Evolutionary conservation across 352 stramenopile genomes (phyloP), one percentile per base, ranked within the genome.

Genomic region (Hyaloperonospora arabidopsidis): DNA sequence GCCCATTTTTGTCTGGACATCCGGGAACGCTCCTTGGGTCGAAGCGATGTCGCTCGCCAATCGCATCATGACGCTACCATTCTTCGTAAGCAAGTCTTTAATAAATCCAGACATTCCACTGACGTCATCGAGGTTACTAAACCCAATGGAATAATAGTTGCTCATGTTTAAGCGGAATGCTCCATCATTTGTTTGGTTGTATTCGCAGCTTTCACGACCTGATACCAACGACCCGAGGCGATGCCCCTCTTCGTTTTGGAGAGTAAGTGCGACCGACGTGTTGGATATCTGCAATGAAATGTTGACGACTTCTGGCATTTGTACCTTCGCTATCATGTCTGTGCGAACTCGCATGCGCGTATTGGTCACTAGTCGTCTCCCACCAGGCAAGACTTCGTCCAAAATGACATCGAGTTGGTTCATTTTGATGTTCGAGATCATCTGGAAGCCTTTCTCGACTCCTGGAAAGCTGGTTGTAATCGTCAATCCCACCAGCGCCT

Each of bases 101-200:
- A 90, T 72, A 48, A 90, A 90, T 8, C 34, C 41, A 17, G 74
- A 61, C 80, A 90, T 90, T 1, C 44, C 65, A 12, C 19, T 34
- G 21, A 76, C 69, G 5, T 85, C 53, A n/a, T 62, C 41, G 10
- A 52, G 22, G 12, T 60, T 63, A 5, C 61, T 23, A 49, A 90
- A 87, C 15, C 63, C 56, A 40, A 90, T 74, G 14, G 76, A 61
- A 45, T 91, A 91, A 46, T 67, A 87, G 10, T 71, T 54, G 12
- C 60, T 77, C 80, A 91, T 88, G 36, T 91, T 87, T 36, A 91
- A 63, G 2, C 69, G 73, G 49, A 91, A 91, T 14, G 68, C 65
- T 13, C 74, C 77, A 29, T 51, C 70, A 12, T 71, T 64, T 5
- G 66, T 52, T 50, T 86, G 76, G 46, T 86, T 83, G 54, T 80